Evolutionary conservation across 768 basidiomycete genomes (phyloP), one percentile per base, ranked within the genome.

Genomic region (Paxillus involutus): DNA sequence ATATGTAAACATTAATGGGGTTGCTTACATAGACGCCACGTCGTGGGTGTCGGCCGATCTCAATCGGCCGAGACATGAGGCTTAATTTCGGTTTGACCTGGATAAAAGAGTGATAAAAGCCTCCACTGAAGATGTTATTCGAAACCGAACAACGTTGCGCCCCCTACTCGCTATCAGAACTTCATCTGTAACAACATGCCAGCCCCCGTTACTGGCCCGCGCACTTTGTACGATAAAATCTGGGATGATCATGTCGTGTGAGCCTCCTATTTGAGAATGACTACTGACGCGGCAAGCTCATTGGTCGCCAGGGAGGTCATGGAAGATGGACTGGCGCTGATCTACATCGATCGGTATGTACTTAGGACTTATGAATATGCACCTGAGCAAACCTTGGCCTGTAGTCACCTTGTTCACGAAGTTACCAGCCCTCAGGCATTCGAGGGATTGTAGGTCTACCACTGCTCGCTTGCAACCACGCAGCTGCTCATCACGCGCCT

Each of bases 201-300:
- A 42, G 77, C 74, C 32, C 71, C 82, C n/a, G 71, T 78, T 16
- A 60, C 75, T 50, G 72, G 78, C 19, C 92, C 93, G 10, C 86
- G 93, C 57, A 98, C 96, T 35, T 79, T 98, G 30, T 97, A 98
- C 73, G 96, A 98, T 75, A 98, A 98, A 77, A 93, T 98, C 59
- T 97, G 91, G 86, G 93, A 97, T 60, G 94, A 98, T 69, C 96
- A 98, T 75, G 84, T 96, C 66, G 89, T 98, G 85, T 93, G 63
- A 57, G 90, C 62, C 35, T 59, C 30, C 48, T 47, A 12, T 14
- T 10, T 24, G 30, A 44, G 4, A 35, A 26, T 70, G 30, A 29
- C 21, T 51, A 48, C 44, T 51, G 52, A 49, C 36, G n/a, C 36
- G n/a, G 37, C 16, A 11, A 50, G 19, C 53, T 66, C 47, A 60